Base-by-base conservation (phyloP, 352 stramenopile species). In the Phytophthora quininea region DNA sequence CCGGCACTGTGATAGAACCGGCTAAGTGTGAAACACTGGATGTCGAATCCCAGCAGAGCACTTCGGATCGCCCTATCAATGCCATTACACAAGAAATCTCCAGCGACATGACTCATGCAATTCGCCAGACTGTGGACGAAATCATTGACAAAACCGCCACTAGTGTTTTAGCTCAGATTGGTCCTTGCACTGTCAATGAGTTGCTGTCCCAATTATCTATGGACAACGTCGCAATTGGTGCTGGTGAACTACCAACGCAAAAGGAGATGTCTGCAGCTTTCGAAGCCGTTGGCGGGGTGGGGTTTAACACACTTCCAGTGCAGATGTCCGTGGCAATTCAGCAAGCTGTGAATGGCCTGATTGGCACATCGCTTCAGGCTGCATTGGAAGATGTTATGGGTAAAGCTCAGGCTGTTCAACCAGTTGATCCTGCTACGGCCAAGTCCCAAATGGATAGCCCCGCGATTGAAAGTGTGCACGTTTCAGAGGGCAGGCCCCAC, bases 291-390 rank as follows among this genome's bases (percentile, higher is more conserved):
- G 19, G 19, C 19, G 0, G 19, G 24, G 54, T 57, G 9, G 9
- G 9, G 9, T 19, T 65, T 0, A 24, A 56, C 7, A 54, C 58
- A 30, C 69, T 86, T 30, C 56, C 74, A n/a, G 61, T 79, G 0
- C 47, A 63, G 30, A 86, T 84, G 74, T 76, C 74, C 12, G 62
- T 83, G 33, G 69, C 75, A 14, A 73, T 84, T 45, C 69, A 71
- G 3, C 58, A 69, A 54, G 54, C 64, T 19, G 75, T 86, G 8
- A 72, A 71, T 51, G 73, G 69, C 30, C 45, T 86, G 33, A 84
- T 86, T 42, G 77, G 69, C 2, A 54, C 79, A 32, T 83, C 77
- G 0, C 69, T 86, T n/a, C 72, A 86, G 60, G 57, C 73, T 24
- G 73, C 58, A 38, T 10, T 86, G 8, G 58, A 59, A 31, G 55